Evolutionary conservation across 1,284 basidiomycete species (phyloP).

Genomic region (Malassezia arunalokei): DNA sequence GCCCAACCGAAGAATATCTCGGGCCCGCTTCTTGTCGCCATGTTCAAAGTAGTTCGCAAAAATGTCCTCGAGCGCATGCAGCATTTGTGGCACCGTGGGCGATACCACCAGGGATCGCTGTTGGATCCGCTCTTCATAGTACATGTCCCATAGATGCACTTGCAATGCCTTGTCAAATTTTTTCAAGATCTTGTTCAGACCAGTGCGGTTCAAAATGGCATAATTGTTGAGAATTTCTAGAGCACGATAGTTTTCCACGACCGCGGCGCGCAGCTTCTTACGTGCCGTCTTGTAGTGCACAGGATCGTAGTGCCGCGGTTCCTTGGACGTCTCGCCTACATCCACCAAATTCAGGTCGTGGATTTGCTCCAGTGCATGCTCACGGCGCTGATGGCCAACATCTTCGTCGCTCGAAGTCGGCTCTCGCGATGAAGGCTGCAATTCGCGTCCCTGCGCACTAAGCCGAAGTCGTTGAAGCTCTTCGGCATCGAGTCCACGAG

Average conservation of each 20-base stretch:
- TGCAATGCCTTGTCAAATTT: conserved; percentile 81
- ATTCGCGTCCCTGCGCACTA: not conserved
- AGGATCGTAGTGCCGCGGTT: conserved; percentile 51
- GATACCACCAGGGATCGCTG: conserved; percentile 50
- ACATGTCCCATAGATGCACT: conserved; percentile 55
- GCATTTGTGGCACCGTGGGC: conserved; percentile 56
- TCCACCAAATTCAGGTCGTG: conserved; percentile 15
- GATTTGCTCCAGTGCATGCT: conserved; percentile 27
- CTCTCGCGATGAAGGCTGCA: not conserved
- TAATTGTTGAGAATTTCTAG: conserved; percentile 66
- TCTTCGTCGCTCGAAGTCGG: conserved; percentile 13
- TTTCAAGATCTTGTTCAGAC: conserved; percentile 73
- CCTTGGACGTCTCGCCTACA: not conserved
- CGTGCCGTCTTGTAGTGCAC: conserved; percentile 71
- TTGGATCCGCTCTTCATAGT: conserved; percentile 64
- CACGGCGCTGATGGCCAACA: conserved; percentile 27
- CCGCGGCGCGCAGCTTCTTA: conserved; percentile 66
- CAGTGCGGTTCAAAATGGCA: conserved; percentile 63
- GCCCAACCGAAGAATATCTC: conserved; percentile 54
- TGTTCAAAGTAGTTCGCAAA: conserved; percentile 51
- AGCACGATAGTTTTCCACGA: conserved; percentile 70
- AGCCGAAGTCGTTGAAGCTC: conserved; percentile 10
- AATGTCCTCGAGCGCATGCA: conserved; percentile 52
- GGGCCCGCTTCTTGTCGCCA: conserved; percentile 70
- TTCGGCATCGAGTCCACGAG: conserved; percentile 1